A percentile compares a stretch with the other conserved stretches of the same genome.
These are phyloP conservation scores for Coelastrella sp. DNA, from an alignment of 139 green algal species.

Conservation along the genomic window DNA sequence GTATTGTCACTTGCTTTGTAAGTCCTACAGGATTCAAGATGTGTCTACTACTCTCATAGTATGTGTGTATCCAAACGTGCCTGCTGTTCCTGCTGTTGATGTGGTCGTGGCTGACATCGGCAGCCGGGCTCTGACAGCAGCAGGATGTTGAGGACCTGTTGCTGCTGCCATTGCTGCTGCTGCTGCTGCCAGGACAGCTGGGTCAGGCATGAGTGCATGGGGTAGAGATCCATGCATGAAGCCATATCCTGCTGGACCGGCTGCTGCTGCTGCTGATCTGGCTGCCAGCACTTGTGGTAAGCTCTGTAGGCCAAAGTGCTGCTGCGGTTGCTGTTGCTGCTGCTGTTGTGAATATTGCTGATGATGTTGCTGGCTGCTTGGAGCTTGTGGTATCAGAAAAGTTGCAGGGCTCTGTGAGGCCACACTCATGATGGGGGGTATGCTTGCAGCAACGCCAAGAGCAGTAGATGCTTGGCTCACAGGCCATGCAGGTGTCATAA, in stretches of 20 bases:
- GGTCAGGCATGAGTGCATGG: neutral
- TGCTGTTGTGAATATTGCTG: no score
- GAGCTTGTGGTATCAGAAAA: no score
- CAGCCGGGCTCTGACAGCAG: neutral
- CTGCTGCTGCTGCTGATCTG: constrained; percentile 34
- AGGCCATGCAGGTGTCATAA: no score
- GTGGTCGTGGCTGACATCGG: neutral
- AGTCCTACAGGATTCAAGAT: no score
- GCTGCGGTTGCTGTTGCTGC: neutral
- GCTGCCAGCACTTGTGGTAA: constrained; percentile 16
- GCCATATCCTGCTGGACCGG: constrained; percentile 9
- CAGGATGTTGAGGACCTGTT: neutral
- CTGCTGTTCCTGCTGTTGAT: neutral
- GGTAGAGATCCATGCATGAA: constrained; percentile 9
- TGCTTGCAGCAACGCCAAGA: no score
- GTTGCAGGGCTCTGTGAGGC: no score
- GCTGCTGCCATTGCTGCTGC: constrained; percentile 4
- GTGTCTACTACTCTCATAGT: no score
- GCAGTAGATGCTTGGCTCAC: no score
- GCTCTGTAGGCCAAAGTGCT: neutral
- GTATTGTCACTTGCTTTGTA: neutral
- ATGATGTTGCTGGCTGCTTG: no score
- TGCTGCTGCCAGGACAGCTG: constrained; percentile 29
- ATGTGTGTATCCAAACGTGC: no score
- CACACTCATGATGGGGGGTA: no score